These are phyloP conservation scores for Ceratocystis albifundus DNA, from an alignment of 2,329 filamentous ascomycete species.

Conservation along the genomic window DNA sequence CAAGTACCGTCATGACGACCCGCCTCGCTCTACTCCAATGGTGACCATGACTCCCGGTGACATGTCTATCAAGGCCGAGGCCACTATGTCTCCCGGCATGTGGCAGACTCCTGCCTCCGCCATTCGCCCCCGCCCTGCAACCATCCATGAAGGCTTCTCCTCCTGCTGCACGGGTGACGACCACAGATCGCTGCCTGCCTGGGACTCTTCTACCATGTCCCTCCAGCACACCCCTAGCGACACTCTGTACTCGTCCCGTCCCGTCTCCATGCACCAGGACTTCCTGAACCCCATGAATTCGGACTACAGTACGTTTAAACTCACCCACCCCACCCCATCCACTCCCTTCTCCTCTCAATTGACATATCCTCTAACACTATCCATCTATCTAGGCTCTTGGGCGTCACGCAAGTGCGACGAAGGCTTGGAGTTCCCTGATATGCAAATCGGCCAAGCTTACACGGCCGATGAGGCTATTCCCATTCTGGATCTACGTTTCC, in stretches of 20 bases:
- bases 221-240: constrained; percentile 42
- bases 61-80: constrained; percentile 38
- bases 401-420: constrained; percentile 41
- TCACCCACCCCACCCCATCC: neutral
- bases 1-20: constrained; percentile 38
- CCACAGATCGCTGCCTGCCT: constrained; percentile 42
- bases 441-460: constrained; percentile 51
- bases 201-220: constrained; percentile 45
- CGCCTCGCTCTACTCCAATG: constrained; percentile 35
- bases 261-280: constrained; percentile 48
- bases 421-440: constrained; percentile 44
- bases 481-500: constrained; percentile 49
- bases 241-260: constrained; percentile 38
- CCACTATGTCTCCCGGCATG: constrained; percentile 36
- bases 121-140: constrained; percentile 43
- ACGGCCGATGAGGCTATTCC: constrained; percentile 52
- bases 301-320: constrained; percentile 38
- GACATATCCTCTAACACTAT: neutral
- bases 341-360: neutral
- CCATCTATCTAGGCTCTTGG: constrained; percentile 15
- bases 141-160: constrained; percentile 50
- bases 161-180: constrained; percentile 44
- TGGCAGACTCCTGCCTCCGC: constrained; percentile 47
- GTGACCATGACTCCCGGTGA: constrained; percentile 43
- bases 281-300: constrained; percentile 39